Evolutionary conservation across 345 rosid genomes (phyloP), one percentile per base, ranked within the genome.

Genomic region (Trapa incisa): DNA sequence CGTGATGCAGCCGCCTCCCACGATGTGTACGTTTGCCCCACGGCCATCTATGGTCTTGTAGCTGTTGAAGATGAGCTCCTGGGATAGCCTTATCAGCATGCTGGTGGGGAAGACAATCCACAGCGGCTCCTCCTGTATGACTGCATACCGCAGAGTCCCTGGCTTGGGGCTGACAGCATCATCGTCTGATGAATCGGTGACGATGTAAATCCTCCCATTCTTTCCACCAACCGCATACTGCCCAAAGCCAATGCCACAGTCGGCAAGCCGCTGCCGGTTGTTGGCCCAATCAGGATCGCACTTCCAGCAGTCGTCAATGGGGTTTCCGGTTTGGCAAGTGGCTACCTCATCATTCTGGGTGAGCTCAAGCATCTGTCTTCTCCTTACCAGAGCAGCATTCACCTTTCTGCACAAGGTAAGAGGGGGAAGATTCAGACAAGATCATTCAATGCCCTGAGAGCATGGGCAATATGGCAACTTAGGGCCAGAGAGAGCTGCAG

Each of bases 281-380:
- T 80, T 86, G 67, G 97, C 78, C 98, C 98, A 93, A 76, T 88
- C 82, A 6, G 97, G 97, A 89, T 90, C 91, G 47, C 96, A 94
- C 74, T 91, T 90, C 99, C 97, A 94, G 79, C 99, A 94, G 78
- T 94, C 99, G 65, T 94, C 99, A 13, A 94, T 86, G 41, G 99
- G 97, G 79, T 94, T 94, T 2, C 99, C 99, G 3, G 92, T 94
- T 8, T 79, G 65, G 84, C 98, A 91, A 7, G 77, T 41, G 56
- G 78, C 53, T 17, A 47, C 52, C 54, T 79, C 76, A 42, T 83
- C 89, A 36, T 76, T 71, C 61, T 73, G 66, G 32, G 72, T 38
- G 37, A 74, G 47, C 52, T 87, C 83, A 35, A 85, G 75, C 73
- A 75, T 74, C 65, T 81, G 81, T 70, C 96, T 81, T 74, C 96